These are phyloP conservation scores for Pythium insidiosum DNA, from an alignment of 352 stramenopile genomes.

Conservation along the genomic window DNA sequence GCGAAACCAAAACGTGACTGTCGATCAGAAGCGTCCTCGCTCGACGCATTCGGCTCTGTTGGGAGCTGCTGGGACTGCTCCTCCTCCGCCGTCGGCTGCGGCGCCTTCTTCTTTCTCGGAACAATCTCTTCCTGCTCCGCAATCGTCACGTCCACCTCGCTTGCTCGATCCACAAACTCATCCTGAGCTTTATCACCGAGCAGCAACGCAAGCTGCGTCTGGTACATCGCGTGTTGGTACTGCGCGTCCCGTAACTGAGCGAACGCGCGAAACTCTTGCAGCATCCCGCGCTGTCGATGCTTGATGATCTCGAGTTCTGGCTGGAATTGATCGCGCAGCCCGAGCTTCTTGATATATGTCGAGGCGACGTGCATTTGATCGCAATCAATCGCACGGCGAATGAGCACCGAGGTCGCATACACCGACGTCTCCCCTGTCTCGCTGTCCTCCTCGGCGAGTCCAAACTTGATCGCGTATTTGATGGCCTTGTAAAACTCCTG, in stretches of 20 bases:
- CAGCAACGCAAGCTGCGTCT: conserved; percentile 30
- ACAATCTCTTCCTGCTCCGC: conserved; percentile 53
- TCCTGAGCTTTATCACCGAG: conserved; percentile 33
- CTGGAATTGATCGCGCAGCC: conserved; percentile 48
- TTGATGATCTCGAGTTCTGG: conserved; percentile 56
- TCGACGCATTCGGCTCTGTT: too few species aligned
- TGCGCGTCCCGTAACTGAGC: conserved; percentile 34
- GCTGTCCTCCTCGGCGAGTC: conserved; percentile 28
- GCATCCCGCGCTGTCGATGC: conserved; percentile 30
- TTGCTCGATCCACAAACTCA: conserved; percentile 37
- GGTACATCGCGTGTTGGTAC: conserved; percentile 27
- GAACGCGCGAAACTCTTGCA: conserved; percentile 61
- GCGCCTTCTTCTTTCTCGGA: conserved; percentile 8
- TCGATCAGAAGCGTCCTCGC: too few species aligned
- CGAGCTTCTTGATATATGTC: conserved; percentile 78
- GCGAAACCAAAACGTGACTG: conserved; percentile 61
- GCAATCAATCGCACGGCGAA: conserved; percentile 43
- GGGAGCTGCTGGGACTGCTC: neutral
- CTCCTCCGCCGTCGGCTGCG: too few species aligned
- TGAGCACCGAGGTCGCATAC: conserved; percentile 43
- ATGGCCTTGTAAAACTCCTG: conserved; percentile 84
- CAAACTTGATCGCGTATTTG: conserved; percentile 86
- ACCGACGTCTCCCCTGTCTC: conserved; percentile 23
- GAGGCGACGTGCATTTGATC: conserved; percentile 69
- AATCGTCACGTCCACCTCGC: conserved; percentile 46